Evolutionary conservation across 2,329 filamentous ascomycete species (phyloP), one percentile per base, ranked within the genome.

Genomic region (Microsporum ferrugineum): DNA sequence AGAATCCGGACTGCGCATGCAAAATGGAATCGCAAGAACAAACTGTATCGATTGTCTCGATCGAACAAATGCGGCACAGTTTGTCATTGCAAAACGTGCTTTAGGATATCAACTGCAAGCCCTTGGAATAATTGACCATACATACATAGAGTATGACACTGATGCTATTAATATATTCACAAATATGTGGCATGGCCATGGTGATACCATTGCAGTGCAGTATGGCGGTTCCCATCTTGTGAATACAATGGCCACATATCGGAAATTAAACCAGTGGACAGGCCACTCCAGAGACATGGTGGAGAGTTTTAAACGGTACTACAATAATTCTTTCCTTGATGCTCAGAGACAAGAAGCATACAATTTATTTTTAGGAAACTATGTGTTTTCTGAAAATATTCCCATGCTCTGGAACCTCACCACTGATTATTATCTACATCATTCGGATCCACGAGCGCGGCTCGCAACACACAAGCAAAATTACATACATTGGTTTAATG

Each of bases 1-100:
- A 1, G 84, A 84, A 43, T 82, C 82, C 23, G 79, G 83, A 2
- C 79, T 88, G 2, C 82, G 80, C 36, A 84, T 94, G 1, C 94
- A 99, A 71, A 96, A 96, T 66, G 94, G 94, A 7, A 84, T 99
- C 45, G 92, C 90, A 7, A 84, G 94, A 62, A 99, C 94, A 0
- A 99, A 99, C 70, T 99, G 94, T 72, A 97, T 99, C 68, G 94
- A 99, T 73, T 99, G 94, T 69, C 81, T 99, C 0, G 94, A 99
- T 73, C 87, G 94, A 27, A 99, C 94, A 6, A 99, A 99, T 71
- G 94, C 94, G 2, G 94, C 94, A 1, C 94, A 99, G 71, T 99
- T 97, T 67, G 91, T 99, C 34, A 95, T 99, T 68, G 94, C 91
- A 3, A 99, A 99, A 76, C 83, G 89, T 67, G 94, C 94, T 0